Evolutionary conservation across 805 yeast genomes (phyloP), one percentile per base, ranked within the genome.

Genomic region (Candida saitoana): DNA sequence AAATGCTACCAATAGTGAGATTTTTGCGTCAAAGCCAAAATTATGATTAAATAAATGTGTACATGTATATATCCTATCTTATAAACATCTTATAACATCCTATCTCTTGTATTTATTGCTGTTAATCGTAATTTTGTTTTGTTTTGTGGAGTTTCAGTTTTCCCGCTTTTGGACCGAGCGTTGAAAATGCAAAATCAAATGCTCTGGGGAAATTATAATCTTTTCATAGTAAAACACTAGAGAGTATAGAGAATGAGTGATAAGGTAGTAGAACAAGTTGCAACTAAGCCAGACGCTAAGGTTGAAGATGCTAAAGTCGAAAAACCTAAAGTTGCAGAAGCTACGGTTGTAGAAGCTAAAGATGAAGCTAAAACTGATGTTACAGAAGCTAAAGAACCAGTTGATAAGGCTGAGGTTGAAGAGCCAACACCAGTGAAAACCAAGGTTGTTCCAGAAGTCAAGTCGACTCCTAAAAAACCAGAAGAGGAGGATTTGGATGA

Each of bases 401-500:
- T 14, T 17, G 20, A 19, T 5, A 18, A 18, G 8, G 37, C n/a
- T 4, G 27, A 18, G 5, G 18, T 17, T n/a, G 37, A 34, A 22
- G 27, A 6, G 6, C 9, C 6, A 11, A 22, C 6, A 22, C 27
- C 27, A 22, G 11, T 11, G 9, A 11, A 22, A 22, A 22, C 27
- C 9, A 22, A 22, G 11, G 6, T 11, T 7, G 27, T 11, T 7
- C 27, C 27, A 22, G n/a, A n/a, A n/a, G n/a, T n/a, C n/a, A n/a
- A n/a, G n/a, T 6, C 27, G 27, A 11, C 27, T 7, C 9, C 11
- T 22, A 22, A 6, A 11, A 31, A 20, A 35, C 47, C 14, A 37
- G 71, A 62, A 22, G 27, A 22, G 9, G 74, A 82, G 43, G 85
- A 80, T 40, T 65, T 79, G 39, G 87, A 82, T 53, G 95, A 87